Conservation (phyloP, 2,329 filamentous ascomycete genomes). For the Beauveria caledonica region DNA sequence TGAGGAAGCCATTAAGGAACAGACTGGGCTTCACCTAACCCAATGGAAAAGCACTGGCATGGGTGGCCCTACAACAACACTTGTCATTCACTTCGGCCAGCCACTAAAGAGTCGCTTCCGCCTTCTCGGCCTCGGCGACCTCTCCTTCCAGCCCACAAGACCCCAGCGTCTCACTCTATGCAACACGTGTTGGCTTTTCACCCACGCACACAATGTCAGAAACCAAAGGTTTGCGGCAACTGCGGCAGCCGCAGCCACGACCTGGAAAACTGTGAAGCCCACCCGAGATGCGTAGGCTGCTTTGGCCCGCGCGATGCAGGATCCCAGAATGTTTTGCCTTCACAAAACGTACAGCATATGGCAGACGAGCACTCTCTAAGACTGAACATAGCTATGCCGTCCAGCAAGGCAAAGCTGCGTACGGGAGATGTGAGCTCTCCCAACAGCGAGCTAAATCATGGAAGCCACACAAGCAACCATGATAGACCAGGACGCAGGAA, state of each 20-base stretch:
- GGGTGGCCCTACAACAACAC: background rate
- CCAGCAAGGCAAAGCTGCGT: slow-evolving; percentile 2
- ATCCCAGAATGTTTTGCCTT: background rate
- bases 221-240: background rate
- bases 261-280: background rate
- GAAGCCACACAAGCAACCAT: background rate
- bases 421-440: background rate
- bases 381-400: background rate
- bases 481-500: background rate
- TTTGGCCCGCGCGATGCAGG: background rate
- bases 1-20: background rate
- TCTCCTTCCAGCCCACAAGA: background rate
- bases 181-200: background rate
- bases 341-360: background rate
- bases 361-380: background rate
- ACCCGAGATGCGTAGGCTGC: background rate
- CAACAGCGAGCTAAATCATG: background rate
- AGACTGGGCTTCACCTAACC: background rate
- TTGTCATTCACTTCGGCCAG: background rate
- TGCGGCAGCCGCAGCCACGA: background rate
- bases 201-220: background rate
- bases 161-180: background rate
- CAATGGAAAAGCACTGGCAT: background rate
- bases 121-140: background rate
- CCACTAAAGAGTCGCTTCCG: background rate